Conservation (phyloP, 2,329 filamentous ascomycete genomes). For the Aspergillus proliferans region DNA sequence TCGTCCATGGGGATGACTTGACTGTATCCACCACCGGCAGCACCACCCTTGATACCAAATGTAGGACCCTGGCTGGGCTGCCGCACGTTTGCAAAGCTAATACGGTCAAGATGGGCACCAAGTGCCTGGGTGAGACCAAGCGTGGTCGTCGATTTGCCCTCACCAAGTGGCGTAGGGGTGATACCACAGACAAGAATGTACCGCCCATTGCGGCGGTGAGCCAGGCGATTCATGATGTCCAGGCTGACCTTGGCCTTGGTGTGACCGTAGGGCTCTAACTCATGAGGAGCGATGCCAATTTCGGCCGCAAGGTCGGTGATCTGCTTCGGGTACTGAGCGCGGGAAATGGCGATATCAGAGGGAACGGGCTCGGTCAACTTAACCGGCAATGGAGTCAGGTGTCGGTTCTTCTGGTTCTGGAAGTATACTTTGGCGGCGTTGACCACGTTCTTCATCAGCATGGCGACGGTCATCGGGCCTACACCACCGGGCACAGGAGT, state of each 20-base stretch:
- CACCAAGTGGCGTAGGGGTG: slow-evolving; percentile 89
- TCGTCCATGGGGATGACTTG: slow-evolving; percentile 99
- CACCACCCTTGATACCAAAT: slow-evolving; percentile 97
- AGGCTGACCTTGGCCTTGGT: slow-evolving; percentile 96
- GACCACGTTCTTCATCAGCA: slow-evolving; percentile 94
- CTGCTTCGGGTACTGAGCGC: slow-evolving; percentile 82
- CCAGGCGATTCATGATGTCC: slow-evolving; percentile 70
- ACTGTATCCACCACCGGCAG: slow-evolving; percentile 94
- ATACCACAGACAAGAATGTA: slow-evolving; percentile 95
- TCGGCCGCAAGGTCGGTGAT: slow-evolving; percentile 81
- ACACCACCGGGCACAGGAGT: slow-evolving; percentile 96
- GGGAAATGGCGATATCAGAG: slow-evolving; percentile 90
- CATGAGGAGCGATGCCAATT: slow-evolving; percentile 77
- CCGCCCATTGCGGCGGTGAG: slow-evolving; percentile 79
- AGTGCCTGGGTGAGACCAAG: slow-evolving; percentile 92
- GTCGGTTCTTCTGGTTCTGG: slow-evolving; percentile 72
- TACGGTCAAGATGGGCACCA: slow-evolving; percentile 75
- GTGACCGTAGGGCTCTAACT: slow-evolving; percentile 89
- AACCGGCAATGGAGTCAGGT: slow-evolving; percentile 74
- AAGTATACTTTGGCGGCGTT: slow-evolving; percentile 77
- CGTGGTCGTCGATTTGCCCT: slow-evolving; percentile 97
- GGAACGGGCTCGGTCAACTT: slow-evolving; percentile 75
- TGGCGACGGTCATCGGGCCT: slow-evolving; percentile 97
- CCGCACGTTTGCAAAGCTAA: slow-evolving; percentile 93
- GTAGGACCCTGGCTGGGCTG: slow-evolving; percentile 96